These are phyloP conservation scores for Paramyrothecium roridum DNA, from an alignment of 2,329 filamentous ascomycete species.

Conservation along the genomic window DNA sequence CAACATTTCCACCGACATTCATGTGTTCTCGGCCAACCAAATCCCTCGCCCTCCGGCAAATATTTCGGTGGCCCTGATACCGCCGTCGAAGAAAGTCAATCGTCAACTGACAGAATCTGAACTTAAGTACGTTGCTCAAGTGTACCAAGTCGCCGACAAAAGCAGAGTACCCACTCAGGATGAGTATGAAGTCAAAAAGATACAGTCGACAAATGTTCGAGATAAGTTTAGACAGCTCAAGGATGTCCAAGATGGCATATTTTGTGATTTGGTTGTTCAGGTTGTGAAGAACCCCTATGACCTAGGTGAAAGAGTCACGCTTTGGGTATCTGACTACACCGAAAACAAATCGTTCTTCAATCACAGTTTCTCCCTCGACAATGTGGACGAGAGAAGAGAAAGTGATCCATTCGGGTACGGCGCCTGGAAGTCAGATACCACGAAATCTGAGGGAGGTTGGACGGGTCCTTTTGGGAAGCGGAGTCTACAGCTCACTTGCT, in stretches of 20 bases:
- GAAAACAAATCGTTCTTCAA: conserved; percentile 62
- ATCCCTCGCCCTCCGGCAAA: conserved; percentile 31
- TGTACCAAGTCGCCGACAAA: conserved; percentile 44
- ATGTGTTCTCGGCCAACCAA: conserved; percentile 34
- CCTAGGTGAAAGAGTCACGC: conserved; percentile 42
- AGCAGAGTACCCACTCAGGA: conserved; percentile 34
- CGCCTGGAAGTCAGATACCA: conserved; percentile 16
- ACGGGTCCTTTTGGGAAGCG: conserved; percentile 70
- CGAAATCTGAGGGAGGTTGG: conserved; percentile 45
- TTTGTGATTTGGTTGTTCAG: conserved; percentile 69
- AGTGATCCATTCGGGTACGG: conserved; percentile 57
- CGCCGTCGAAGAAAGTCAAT: conserved; percentile 11
- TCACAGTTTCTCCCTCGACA: conserved; percentile 29
- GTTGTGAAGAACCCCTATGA: conserved; percentile 55
- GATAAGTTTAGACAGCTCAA: conserved; percentile 64
- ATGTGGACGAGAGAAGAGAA: conserved; percentile 32
- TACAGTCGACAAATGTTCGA: conserved; percentile 38
- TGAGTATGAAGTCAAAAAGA: conserved; percentile 37
- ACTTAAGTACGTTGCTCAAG: conserved; percentile 41
- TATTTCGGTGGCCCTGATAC: conserved; percentile 26
- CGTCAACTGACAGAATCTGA: conserved; percentile 22
- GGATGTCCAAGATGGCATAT: conserved; percentile 54
- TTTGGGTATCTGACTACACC: conserved; percentile 85
- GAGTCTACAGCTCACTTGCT: conserved; percentile 70
- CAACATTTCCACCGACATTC: conserved; percentile 37